phyloP scores from a whole-genome alignment of 1,139 yeast species.

The Geotrichum citri-aurantii region DNA sequence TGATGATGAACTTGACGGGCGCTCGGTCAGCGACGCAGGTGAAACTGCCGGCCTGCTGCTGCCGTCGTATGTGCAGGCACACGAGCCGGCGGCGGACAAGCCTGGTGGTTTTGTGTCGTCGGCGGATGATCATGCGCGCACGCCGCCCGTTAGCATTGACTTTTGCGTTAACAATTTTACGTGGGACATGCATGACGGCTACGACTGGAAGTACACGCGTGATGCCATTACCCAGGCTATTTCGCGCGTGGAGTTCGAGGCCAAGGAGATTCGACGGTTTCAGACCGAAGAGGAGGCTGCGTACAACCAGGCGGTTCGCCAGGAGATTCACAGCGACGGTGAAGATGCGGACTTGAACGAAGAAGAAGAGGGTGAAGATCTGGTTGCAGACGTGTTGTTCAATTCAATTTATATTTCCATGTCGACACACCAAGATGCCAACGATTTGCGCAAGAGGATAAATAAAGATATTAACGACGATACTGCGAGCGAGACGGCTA shows the following conservation, averaged over 20 bases:
- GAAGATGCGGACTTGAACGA: slow-evolving; percentile 18
- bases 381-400: slow-evolving; percentile 60
- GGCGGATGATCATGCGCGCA: not conserved
- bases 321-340: slow-evolving; percentile 5
- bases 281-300: slow-evolving; percentile 13
- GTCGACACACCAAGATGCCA: slow-evolving; percentile 48
- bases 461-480: slow-evolving; percentile 41
- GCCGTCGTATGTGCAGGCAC: not conserved
- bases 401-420: slow-evolving; percentile 67
- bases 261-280: slow-evolving; percentile 32
- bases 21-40: not conserved
- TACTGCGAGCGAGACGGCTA: slow-evolving; percentile 28
- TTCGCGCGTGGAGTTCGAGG: slow-evolving; percentile 50
- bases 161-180: slow-evolving; percentile 24
- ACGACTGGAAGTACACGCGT: slow-evolving; percentile 83
- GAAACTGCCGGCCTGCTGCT: not conserved
- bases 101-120: not conserved
- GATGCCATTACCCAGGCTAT: slow-evolving; percentile 59
- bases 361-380: slow-evolving; percentile 29
- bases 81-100: not conserved
- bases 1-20: not conserved
- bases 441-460: slow-evolving; percentile 47
- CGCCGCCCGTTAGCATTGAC: not conserved
- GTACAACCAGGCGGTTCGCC: slow-evolving; percentile 4
- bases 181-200: slow-evolving; percentile 77